These are phyloP conservation scores for Ophiocordyceps camponoti-saundersi DNA, from an alignment of 2,329 filamentous ascomycete genomes.

Conservation along the genomic window DNA sequence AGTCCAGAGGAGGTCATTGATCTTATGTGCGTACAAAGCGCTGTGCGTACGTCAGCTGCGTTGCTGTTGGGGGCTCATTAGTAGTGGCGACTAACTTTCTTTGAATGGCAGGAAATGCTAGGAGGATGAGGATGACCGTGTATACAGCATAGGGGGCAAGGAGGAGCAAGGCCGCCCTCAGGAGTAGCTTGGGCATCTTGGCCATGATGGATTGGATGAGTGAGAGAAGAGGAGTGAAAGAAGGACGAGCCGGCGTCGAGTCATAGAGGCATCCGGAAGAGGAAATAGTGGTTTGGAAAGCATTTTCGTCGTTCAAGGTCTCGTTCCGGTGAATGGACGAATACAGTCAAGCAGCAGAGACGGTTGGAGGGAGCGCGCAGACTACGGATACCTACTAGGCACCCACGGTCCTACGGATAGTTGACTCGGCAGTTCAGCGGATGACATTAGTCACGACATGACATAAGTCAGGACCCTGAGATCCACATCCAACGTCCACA, in stretches of 20 bases:
- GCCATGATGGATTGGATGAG: neutral
- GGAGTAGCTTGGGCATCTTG: constrained; percentile 7
- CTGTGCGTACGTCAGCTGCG: constrained; percentile 25
- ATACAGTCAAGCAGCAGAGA: too few species aligned
- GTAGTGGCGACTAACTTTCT: constrained; percentile 44
- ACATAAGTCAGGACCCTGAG: too few species aligned
- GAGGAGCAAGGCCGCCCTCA: constrained; percentile 33
- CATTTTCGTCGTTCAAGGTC: neutral
- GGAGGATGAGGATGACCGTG: constrained; percentile 42
- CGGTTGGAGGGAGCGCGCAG: too few species aligned
- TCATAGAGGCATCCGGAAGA: neutral
- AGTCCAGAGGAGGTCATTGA: constrained; percentile 56
- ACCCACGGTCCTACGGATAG: too few species aligned
- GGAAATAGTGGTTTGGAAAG: neutral
- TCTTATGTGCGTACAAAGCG: constrained; percentile 66
- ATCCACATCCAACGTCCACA: too few species aligned
- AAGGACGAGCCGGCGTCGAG: neutral
- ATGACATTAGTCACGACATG: too few species aligned
- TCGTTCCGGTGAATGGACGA: neutral
- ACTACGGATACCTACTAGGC: too few species aligned
- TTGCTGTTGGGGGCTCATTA: too few species aligned
- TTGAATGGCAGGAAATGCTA: constrained; percentile 57
- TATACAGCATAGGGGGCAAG: constrained; percentile 48
- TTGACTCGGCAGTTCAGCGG: too few species aligned
- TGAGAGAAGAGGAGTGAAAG: neutral